These are phyloP conservation scores for Plasmodium gaboni DNA, from an alignment of 169 alveolate species.

Conservation along the genomic window DNA sequence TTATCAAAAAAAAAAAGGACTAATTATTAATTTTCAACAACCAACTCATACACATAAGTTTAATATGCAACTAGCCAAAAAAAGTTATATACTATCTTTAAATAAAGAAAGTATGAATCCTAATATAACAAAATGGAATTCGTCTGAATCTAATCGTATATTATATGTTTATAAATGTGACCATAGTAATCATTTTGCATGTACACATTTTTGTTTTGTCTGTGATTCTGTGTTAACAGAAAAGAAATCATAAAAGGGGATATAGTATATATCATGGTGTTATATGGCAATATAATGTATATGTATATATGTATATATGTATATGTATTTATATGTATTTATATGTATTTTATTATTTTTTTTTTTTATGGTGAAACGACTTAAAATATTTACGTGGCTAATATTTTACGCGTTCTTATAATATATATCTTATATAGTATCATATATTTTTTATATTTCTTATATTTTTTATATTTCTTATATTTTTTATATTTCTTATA, in stretches of 20 bases:
- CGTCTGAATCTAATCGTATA: neutral
- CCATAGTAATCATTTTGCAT: slow-evolving; percentile 37
- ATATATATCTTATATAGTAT: too few relatives aligned
- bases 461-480: too few relatives aligned
- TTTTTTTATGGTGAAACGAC: too few relatives aligned
- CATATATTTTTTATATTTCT: too few relatives aligned
- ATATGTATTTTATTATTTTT: neutral
- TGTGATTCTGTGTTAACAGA: neutral
- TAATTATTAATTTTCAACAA: slow-evolving; percentile 9
- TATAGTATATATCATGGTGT: neutral
- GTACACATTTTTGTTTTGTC: slow-evolving; percentile 27
- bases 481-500: too few relatives aligned
- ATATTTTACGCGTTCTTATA: too few relatives aligned
- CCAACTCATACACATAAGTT: slow-evolving; percentile 21
- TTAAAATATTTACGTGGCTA: too few relatives aligned
- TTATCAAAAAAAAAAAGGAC: slow-evolving; percentile 49
- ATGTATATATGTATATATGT: neutral
- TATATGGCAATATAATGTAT: neutral
- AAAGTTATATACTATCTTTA: neutral
- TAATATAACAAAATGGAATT: neutral
- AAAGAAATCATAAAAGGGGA: too few relatives aligned
- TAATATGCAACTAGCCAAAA: slow-evolving; percentile 9
- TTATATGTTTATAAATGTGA: slow-evolving; percentile 39
- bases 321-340: neutral
- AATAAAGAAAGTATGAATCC: too few relatives aligned